Base-by-base conservation (phyloP, 306 rosid genomes). In the Comarum palustre region DNA sequence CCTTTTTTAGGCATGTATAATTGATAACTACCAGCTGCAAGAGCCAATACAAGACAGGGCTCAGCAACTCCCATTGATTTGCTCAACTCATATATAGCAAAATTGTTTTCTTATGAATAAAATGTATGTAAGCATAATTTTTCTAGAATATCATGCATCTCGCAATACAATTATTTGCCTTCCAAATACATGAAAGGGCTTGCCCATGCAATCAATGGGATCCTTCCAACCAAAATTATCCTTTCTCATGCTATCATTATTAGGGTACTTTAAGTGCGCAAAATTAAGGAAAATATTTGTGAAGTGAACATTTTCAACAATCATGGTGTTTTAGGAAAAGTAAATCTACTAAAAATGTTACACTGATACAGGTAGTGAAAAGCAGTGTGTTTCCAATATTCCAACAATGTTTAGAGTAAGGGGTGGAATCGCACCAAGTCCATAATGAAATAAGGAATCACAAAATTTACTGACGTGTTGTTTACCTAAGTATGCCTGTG, bases 401-500 rank as follows among this genome's bases (percentile, higher is more conserved):
- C 22, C 60, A 71, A 14, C 24, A 9, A 60, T 50, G 17, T 38
- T 51, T 31, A 59, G 38, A 32, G 42, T 60, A 76, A 13, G 27
- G 52, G 29, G 3, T n/a, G 13, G 31, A 61, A 34, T 64, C 5
- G 16, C 42, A 39, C 9, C 4, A 29, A 13, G 34, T 17, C 52
- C 42, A 68, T 7, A 32, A 34, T 36, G 61, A 71, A 57, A 34
- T 38, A 57, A 13, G 55, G 19, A 60, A 59, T 34, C n/a, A 65
- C 67, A 66, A 41, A 52, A 47, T 22, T 52, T 51, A 50, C 19
- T 41, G 7, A 36, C 14, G 57, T 42, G 62, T 38, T 64, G 72
- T 80, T 86, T 78, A 94, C 98, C 98, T 94, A 38, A 94, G 91
- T 54, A 94, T 88, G 75, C 95, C 93, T 69, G 97, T 91, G 78